phyloP scores from a whole-genome alignment of 2,329 filamentous ascomycete genomes.

The Paradendryphiella salina region DNA sequence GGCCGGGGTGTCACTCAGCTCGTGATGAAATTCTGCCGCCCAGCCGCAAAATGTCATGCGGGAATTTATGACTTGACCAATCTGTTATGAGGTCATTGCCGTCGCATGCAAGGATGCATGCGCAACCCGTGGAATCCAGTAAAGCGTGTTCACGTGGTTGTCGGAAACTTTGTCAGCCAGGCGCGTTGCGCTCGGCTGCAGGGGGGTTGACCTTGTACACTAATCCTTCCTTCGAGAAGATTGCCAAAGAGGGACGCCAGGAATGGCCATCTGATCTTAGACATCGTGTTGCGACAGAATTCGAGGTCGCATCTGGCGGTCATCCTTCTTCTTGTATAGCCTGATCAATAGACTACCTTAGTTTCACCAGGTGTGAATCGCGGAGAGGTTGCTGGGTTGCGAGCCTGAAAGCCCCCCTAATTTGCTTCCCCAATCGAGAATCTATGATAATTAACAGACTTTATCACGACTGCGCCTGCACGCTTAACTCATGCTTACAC shows the following conservation, averaged over 20 bases:
- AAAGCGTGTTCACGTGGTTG: constrained; percentile 8
- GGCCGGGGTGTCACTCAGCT: constrained; percentile 39
- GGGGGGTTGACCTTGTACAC: constrained; percentile 11
- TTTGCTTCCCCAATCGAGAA: constrained; percentile 23
- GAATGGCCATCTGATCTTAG: background rate
- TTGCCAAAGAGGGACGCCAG: constrained; percentile 22
- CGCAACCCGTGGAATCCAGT: constrained; percentile 29
- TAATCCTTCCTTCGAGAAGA: constrained; percentile 28
- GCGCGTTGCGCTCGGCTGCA: constrained; percentile 24
- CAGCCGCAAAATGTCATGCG: constrained; percentile 14
- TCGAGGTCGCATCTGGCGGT: background rate
- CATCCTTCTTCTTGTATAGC: background rate
- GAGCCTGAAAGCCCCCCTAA: constrained; percentile 18
- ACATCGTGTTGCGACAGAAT: background rate
- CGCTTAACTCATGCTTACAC: constrained; percentile 40
- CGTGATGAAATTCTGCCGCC: constrained; percentile 24
- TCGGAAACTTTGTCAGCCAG: constrained; percentile 39
- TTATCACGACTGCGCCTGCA: constrained; percentile 4
- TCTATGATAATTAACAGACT: constrained; percentile 31
- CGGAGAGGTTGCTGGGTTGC: background rate
- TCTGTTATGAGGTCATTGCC: constrained; percentile 33
- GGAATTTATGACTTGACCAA: constrained; percentile 16
- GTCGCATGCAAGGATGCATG: background rate
- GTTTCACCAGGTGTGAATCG: background rate
- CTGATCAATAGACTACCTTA: background rate